These are phyloP conservation scores for Fraxinus excelsior DNA, from an alignment of 257 asterid genomes.

Conservation along the genomic window DNA sequence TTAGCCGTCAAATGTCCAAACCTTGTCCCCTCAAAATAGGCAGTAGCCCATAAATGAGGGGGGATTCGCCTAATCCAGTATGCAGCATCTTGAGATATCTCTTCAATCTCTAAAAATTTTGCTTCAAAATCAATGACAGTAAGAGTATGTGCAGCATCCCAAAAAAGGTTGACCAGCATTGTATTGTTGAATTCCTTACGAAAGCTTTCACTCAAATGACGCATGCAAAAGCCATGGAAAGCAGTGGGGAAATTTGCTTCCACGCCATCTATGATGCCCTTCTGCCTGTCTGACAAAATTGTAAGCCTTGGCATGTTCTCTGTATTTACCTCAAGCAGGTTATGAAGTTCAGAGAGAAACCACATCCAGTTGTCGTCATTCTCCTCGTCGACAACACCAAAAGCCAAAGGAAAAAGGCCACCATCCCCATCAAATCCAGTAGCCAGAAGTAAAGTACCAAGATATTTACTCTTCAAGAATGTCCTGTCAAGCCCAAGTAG, in stretches of 20 bases:
- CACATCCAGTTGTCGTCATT: conserved; percentile 96
- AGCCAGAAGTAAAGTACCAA: conserved; percentile 88
- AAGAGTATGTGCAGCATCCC: conserved; percentile 91
- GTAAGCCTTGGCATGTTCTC: conserved; percentile 98
- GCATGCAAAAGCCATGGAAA: conserved; percentile 93
- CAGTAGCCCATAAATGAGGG: conserved; percentile 89
- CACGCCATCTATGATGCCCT: conserved; percentile 81
- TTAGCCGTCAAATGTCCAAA: conserved; percentile 89
- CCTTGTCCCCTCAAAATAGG: conserved; percentile 81
- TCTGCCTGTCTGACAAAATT: conserved; percentile 83
- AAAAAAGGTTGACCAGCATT: conserved; percentile 76
- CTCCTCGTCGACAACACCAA: conserved; percentile 95
- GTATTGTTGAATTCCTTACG: conserved; percentile 87
- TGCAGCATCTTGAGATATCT: conserved; percentile 86
- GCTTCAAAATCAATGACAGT: conserved; percentile 77
- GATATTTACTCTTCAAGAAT: conserved; percentile 81
- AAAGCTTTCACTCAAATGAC: conserved; percentile 83
- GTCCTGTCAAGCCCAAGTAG: conserved; percentile 90
- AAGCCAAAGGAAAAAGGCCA: conserved; percentile 85
- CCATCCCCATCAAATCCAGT: conserved; percentile 96
- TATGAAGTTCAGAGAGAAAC: conserved; percentile 94
- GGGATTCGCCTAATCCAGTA: conserved; percentile 82
- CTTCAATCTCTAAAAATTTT: conserved; percentile 76
- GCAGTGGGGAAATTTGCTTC: conserved; percentile 93
- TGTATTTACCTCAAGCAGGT: conserved; percentile 78